A percentile compares a stretch with the other conserved stretches of the same genome.
phyloP scores from a whole-genome alignment of 176 grass and related monocot species.

The Rhipidocladum racemiflorum region DNA sequence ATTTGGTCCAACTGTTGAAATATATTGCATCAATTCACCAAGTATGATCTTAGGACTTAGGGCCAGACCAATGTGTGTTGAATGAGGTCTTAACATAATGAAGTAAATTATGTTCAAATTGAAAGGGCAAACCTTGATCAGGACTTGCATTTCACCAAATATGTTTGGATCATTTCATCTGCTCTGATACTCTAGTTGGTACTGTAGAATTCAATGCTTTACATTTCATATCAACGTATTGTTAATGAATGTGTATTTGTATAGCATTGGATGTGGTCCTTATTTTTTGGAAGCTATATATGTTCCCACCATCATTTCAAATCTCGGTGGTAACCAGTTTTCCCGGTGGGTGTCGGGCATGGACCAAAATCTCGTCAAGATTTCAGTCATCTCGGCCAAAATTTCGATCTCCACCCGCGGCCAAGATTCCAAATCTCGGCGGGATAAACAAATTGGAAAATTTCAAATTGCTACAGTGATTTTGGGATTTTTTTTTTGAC shows the following conservation, averaged over 20 bases:
- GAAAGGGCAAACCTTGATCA: not conserved
- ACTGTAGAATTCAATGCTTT: slow-evolving; percentile 1
- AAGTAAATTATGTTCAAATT: not conserved
- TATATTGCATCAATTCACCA: not conserved
- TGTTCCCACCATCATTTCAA: not conserved
- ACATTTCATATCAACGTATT: not conserved
- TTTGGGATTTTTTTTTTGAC: too few species aligned
- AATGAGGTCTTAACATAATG: not conserved
- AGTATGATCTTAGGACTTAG: not conserved
- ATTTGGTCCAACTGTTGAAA: not conserved
- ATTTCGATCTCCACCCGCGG: too few species aligned
- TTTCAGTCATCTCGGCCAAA: too few species aligned
- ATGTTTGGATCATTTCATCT: slow-evolving; percentile 18
- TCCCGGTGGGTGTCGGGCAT: not conserved
- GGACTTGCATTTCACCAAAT: not conserved
- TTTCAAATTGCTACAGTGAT: too few species aligned
- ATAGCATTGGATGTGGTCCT: not conserved
- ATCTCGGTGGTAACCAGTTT: not conserved
- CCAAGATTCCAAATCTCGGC: too few species aligned
- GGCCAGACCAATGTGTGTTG: not conserved
- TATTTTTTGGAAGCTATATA: not conserved
- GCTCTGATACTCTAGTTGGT: slow-evolving; percentile 7
- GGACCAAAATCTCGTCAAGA: too few species aligned
- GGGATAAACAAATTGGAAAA: too few species aligned
- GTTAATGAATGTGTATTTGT: not conserved